A percentile compares a stretch with the other conserved stretches of the same genome.
phyloP scores from a whole-genome alignment of 768 basidiomycete genomes.

The Mycena olivaceomarginata region DNA sequence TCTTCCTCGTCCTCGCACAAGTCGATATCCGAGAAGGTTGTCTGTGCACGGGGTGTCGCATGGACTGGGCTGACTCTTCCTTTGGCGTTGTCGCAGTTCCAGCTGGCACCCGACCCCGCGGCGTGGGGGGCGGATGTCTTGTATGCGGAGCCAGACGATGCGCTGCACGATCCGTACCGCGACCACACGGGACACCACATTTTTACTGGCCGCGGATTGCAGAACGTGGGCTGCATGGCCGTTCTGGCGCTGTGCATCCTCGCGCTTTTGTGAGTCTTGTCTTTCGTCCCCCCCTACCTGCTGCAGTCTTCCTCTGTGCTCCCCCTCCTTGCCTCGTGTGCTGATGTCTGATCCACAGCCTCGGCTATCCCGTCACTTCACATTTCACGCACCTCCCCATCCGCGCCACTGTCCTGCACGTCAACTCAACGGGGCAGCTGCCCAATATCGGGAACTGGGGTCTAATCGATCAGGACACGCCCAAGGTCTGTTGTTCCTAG shows the following conservation, averaged over 20 bases:
- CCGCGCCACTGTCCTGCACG: constrained; percentile 4
- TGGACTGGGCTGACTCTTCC: too few species aligned
- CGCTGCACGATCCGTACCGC: constrained; percentile 36
- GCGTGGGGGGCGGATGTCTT: constrained; percentile 35
- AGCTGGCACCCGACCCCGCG: constrained; percentile 32
- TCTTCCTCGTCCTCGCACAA: neutral
- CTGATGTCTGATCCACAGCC: constrained; percentile 58
- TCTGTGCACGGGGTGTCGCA: neutral
- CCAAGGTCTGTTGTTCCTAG: constrained; percentile 4
- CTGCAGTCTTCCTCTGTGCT: neutral
- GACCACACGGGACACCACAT: constrained; percentile 11
- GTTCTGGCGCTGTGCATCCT: constrained; percentile 6
- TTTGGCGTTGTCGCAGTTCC: constrained; percentile 14
- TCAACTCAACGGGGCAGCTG: constrained; percentile 34
- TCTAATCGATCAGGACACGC: constrained; percentile 80
- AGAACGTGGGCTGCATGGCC: constrained; percentile 36
- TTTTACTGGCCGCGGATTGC: constrained; percentile 31
- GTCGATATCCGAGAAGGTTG: constrained; percentile 41
- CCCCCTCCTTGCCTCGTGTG: neutral
- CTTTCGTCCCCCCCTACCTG: too few species aligned
- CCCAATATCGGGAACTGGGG: constrained; percentile 60
- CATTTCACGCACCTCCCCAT: constrained; percentile 27
- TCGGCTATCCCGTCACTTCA: constrained; percentile 61
- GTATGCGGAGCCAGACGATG: constrained; percentile 34
- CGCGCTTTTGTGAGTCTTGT: constrained; percentile 30